Conservation (phyloP, 2,329 filamentous ascomycete genomes). For the Fusarium liriodendri region DNA sequence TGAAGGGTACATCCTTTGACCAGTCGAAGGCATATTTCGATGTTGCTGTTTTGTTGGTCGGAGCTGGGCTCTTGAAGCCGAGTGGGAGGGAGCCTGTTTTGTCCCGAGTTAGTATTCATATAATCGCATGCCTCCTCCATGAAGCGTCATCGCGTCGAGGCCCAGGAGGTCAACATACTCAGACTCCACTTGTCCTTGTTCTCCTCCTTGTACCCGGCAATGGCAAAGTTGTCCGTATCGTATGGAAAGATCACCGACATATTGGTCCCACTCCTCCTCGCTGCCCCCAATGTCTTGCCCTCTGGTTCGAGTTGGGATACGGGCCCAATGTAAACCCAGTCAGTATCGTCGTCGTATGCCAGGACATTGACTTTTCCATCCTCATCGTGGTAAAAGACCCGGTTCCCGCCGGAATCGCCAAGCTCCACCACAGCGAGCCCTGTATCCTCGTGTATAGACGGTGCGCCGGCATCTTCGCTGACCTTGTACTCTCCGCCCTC, state of each 20-base stretch:
- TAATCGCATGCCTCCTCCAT: not conserved
- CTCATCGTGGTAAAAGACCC: slow-evolving; percentile 35
- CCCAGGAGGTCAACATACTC: not conserved
- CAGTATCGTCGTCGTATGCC: slow-evolving; percentile 37
- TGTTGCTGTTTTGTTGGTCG: slow-evolving; percentile 24
- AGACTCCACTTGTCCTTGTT: slow-evolving; percentile 4
- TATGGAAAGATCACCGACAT: slow-evolving; percentile 33
- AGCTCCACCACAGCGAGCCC: slow-evolving; percentile 29
- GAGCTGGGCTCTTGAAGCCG: slow-evolving; percentile 22
- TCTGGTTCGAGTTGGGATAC: slow-evolving; percentile 17
- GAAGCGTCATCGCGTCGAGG: not conserved
- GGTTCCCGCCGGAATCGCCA: slow-evolving; percentile 29
- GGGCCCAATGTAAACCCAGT: slow-evolving; percentile 32
- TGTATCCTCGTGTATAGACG: slow-evolving; percentile 32
- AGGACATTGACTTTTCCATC: slow-evolving; percentile 22
- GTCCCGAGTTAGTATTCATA: not conserved
- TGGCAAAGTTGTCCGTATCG: slow-evolving; percentile 23
- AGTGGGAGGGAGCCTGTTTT: slow-evolving; percentile 23
- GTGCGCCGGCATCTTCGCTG: slow-evolving; percentile 8
- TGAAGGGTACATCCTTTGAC: not conserved
- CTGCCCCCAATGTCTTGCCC: slow-evolving; percentile 12
- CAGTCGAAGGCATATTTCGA: slow-evolving; percentile 17
- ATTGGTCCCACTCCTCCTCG: slow-evolving; percentile 20
- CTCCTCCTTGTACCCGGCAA: not conserved
- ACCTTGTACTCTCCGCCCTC: slow-evolving; percentile 7